Conservation (phyloP, 2,329 filamentous ascomycete species). For the Penicillium hordei region DNA sequence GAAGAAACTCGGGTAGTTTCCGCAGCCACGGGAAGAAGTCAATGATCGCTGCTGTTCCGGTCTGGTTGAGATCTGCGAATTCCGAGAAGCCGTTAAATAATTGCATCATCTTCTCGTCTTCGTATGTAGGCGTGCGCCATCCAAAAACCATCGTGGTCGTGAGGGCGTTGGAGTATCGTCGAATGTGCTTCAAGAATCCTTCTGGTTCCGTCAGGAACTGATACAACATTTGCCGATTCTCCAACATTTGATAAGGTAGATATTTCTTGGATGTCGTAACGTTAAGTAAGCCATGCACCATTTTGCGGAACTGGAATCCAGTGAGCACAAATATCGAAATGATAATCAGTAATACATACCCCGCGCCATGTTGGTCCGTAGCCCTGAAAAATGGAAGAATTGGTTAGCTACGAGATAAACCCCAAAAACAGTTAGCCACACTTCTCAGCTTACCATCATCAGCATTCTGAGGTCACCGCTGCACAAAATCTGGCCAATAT, state of each 20-base stretch:
- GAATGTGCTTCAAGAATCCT: conserved; percentile 16
- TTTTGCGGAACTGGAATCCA: conserved; percentile 28
- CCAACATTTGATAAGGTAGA: conserved; percentile 56
- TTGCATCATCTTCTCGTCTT: conserved; percentile 46
- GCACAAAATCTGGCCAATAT: conserved; percentile 43
- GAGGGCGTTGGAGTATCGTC: conserved; percentile 48
- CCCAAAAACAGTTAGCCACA: neutral
- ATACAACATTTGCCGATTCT: conserved; percentile 54
- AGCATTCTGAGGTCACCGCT: conserved; percentile 31
- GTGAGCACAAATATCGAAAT: neutral
- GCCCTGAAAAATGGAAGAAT: conserved; percentile 8
- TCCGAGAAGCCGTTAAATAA: conserved; percentile 46
- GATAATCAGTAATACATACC: conserved; percentile 1
- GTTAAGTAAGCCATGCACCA: conserved; percentile 51
- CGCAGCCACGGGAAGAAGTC: conserved; percentile 51
- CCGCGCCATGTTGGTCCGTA: conserved; percentile 32
- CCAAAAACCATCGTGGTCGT: conserved; percentile 54
- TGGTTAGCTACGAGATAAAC: too few relatives aligned
- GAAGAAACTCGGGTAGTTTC: conserved; percentile 44
- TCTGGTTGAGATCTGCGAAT: conserved; percentile 46
- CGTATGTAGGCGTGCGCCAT: conserved; percentile 43
- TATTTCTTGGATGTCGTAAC: conserved; percentile 50
- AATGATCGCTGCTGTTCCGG: conserved; percentile 45
- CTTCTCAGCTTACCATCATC: conserved; percentile 30
- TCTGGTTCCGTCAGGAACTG: conserved; percentile 49